phyloP scores from a whole-genome alignment of 2,329 filamentous ascomycete genomes.

The Cladosporium sp. region DNA sequence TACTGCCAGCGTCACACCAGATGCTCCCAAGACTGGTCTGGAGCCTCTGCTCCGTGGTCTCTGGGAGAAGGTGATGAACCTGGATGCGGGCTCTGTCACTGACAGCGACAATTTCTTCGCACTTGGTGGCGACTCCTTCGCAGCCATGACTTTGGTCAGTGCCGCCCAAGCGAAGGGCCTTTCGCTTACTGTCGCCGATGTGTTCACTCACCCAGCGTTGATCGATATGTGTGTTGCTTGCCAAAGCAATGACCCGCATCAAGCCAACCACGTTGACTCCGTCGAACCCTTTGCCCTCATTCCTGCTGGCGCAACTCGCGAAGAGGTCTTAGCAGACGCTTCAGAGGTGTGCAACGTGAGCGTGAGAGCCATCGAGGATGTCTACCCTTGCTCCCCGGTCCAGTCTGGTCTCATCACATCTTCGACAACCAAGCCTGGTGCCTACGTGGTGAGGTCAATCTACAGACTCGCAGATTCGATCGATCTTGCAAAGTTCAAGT shows the following conservation, averaged over 20 bases:
- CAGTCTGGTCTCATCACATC: constrained; percentile 39
- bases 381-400: constrained; percentile 40
- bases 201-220: constrained; percentile 34
- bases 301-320: not conserved
- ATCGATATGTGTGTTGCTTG: constrained; percentile 9
- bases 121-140: constrained; percentile 44
- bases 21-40: constrained; percentile 5
- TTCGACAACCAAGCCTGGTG: constrained; percentile 10
- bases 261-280: not conserved
- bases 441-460: constrained; percentile 3
- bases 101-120: constrained; percentile 41
- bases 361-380: constrained; percentile 32
- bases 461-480: constrained; percentile 20
- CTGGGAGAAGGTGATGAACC: constrained; percentile 28
- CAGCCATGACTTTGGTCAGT: constrained; percentile 43
- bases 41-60: constrained; percentile 32
- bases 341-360: constrained; percentile 12
- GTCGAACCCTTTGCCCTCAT: constrained; percentile 11
- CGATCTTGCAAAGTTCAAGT: constrained; percentile 29
- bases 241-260: not conserved
- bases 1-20: not conserved
- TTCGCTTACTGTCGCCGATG: constrained; percentile 34
- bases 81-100: constrained; percentile 18
- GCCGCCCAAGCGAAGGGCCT: constrained; percentile 33
- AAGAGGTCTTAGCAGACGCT: constrained; percentile 10